These are phyloP conservation scores for Silene conica DNA, from an alignment of 148 eudicot species.

Conservation along the genomic window DNA sequence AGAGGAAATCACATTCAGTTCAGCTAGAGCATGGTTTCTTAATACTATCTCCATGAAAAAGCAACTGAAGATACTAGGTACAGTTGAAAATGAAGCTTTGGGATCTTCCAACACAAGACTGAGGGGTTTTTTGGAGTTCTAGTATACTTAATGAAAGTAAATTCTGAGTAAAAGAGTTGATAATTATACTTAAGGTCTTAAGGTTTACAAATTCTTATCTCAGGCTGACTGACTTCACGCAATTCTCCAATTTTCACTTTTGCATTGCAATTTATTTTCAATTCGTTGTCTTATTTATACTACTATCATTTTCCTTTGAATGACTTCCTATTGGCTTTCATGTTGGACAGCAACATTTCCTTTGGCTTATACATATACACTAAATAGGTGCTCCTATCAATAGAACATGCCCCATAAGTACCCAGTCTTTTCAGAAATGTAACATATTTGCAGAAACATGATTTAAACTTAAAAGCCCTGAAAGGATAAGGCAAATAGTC, in stretches of 20 bases:
- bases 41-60: neutral
- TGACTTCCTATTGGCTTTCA: neutral
- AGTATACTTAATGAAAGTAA: neutral
- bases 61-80: neutral
- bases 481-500: neutral
- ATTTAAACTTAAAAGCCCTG: neutral
- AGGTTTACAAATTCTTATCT: neutral
- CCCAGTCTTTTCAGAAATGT: neutral
- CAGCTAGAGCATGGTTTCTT: neutral
- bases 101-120: neutral
- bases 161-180: neutral
- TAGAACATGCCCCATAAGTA: too few species aligned
- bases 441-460: too few species aligned
- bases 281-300: neutral
- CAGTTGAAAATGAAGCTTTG: neutral
- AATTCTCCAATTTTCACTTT: neutral
- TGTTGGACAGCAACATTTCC: neutral
- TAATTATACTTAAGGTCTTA: too few species aligned
- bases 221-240: neutral
- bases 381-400: neutral
- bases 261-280: neutral
- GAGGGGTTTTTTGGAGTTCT: neutral
- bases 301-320: neutral
- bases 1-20: neutral
- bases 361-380: slow-evolving; percentile 4